Base-by-base conservation (phyloP, 2,329 filamentous ascomycete species). In the Verticillium alfalfae region DNA sequence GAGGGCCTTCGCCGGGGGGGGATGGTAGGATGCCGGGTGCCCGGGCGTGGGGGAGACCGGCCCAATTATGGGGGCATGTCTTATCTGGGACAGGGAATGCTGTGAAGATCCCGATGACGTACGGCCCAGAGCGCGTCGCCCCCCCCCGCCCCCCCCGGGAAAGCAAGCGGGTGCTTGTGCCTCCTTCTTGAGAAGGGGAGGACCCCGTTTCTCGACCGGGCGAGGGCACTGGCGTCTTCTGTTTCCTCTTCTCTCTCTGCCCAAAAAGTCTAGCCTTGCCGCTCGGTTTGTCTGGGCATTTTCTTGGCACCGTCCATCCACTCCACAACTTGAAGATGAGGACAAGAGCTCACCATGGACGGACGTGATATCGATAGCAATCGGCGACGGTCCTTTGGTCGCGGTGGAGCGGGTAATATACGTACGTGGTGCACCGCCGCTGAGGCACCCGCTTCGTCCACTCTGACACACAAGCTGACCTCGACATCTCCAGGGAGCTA, bases 351-450 rank as follows among this genome's bases (percentile, higher is more conserved):
- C 18, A n/a, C 18, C 8, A 63, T 63, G 61, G 61, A 61, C 38
- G 59, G 34, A 39, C 8, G 22, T 15, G 58, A 63, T 13, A 56
- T 63, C 26, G 45, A 55, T 18, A 61, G 61, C 9, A 60, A 54
- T 3, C 59, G 61, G 5, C 59, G 56, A 10, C 37, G 58, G 2
- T 63, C 59, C 5, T 61, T 59, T 15, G 61, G 56, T 1, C 58
- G 56, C 37, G 59, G 61, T 5, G 61, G 59, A n/a, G 59, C 59
- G 8, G 61, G 56, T 6, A 63, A 63, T 18, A 63, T 61, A 49
- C 59, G 61, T 61, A 54, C n/a, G 59, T 59, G 18, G 1, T 22
- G 45, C 36, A 13, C 36, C 13, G 39, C 15, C 16, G 3, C 18
- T 18, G 0, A n/a, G 8, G 45, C 39, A 15, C 39, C 39, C 36